phyloP scores from a whole-genome alignment of 2,329 filamentous ascomycete species.

The Aschersonia sp. region DNA sequence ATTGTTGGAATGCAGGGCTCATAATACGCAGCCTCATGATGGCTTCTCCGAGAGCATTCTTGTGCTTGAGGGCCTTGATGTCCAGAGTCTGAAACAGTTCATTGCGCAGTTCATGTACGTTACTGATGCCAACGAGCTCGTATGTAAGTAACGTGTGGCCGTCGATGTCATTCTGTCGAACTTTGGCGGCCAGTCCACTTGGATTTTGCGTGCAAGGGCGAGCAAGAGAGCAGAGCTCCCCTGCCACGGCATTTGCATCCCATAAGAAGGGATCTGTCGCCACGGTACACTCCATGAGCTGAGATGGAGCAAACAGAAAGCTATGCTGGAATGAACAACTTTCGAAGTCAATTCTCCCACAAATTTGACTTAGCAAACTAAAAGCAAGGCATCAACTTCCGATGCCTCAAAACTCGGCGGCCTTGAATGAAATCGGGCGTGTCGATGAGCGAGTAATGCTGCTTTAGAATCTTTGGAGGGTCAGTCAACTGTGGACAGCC shows the following conservation, averaged over 20 bases:
- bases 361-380: background rate
- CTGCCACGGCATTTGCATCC: constrained; percentile 52
- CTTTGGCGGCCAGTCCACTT: constrained; percentile 31
- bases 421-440: too few species aligned
- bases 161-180: constrained; percentile 50
- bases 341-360: background rate
- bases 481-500: too few species aligned
- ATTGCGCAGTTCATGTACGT: constrained; percentile 16
- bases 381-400: too few species aligned
- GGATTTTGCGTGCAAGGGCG: constrained; percentile 37
- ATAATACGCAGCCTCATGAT: constrained; percentile 38
- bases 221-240: constrained; percentile 44
- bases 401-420: too few species aligned
- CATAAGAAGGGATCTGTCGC: constrained; percentile 58
- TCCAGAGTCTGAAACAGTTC: constrained; percentile 39
- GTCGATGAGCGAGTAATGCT: too few species aligned
- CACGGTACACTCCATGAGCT: constrained; percentile 12
- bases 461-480: too few species aligned
- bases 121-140: constrained; percentile 28
- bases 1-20: constrained; percentile 33
- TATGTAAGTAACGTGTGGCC: constrained; percentile 49
- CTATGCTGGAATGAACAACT: background rate
- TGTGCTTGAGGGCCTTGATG: constrained; percentile 42
- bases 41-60: constrained; percentile 39
- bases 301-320: constrained; percentile 1